A percentile compares a stretch with the other conserved stretches of the same genome.
Conservation (phyloP, 2,329 filamentous ascomycete species). For the Atkinsonella texensis region DNA sequence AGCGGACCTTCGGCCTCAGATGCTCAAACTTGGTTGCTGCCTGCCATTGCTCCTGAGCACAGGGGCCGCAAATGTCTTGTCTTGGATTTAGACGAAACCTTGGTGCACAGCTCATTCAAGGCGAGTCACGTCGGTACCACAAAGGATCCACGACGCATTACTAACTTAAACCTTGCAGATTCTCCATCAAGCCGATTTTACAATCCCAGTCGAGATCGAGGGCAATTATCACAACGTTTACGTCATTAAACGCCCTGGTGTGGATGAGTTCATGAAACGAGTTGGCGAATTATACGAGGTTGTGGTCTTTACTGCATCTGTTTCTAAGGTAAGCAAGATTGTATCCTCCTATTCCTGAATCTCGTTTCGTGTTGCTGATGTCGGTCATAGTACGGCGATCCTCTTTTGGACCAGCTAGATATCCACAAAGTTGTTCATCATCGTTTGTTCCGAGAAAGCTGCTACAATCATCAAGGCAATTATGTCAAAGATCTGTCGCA, state of each 20-base stretch:
- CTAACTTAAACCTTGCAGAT: slow-evolving; percentile 44
- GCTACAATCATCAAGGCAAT: slow-evolving; percentile 98
- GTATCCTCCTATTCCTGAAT: slow-evolving; percentile 6
- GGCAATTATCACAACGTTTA: slow-evolving; percentile 99
- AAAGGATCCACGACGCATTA: not conserved
- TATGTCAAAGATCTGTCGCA: slow-evolving; percentile 99
- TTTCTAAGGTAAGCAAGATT: slow-evolving; percentile 63
- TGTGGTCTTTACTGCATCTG: slow-evolving; percentile 95
- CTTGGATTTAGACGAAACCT: slow-evolving; percentile 87
- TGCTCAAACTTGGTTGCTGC: slow-evolving; percentile 58
- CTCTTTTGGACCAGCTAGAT: slow-evolving; percentile 87
- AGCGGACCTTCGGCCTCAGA: slow-evolving; percentile 30
- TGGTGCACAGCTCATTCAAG: slow-evolving; percentile 99
- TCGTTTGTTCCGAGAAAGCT: slow-evolving; percentile 91
- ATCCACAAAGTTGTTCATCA: slow-evolving; percentile 97
- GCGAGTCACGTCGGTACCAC: slow-evolving; percentile 21
- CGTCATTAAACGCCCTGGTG: slow-evolving; percentile 96
- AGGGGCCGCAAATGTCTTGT: slow-evolving; percentile 89
- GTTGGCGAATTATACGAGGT: slow-evolving; percentile 97
- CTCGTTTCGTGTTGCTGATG: slow-evolving; percentile 6
- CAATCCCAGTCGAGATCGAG: slow-evolving; percentile 97
- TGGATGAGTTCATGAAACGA: slow-evolving; percentile 97
- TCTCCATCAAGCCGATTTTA: slow-evolving; percentile 95
- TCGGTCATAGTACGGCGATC: slow-evolving; percentile 71
- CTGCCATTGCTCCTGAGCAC: slow-evolving; percentile 67